Percentiles rank a stretch among this genome's conserved stretches.
Conservation (phyloP, 1,284 basidiomycete species). For the Ceratobasidium sp. region DNA sequence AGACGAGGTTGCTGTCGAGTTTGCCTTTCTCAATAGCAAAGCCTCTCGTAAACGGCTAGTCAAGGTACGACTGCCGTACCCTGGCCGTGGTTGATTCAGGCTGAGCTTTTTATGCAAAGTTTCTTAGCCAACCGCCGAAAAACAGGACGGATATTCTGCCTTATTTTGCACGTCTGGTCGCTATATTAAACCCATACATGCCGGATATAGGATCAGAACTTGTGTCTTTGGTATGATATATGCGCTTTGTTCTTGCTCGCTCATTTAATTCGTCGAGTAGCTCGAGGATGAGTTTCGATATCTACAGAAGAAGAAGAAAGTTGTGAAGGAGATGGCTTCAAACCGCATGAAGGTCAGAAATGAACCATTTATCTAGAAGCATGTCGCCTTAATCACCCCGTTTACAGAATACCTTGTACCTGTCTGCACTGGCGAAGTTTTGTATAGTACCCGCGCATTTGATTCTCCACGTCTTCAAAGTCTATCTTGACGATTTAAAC, state of each 20-base stretch:
- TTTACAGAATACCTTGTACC: slow-evolving; percentile 83
- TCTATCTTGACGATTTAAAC: slow-evolving; percentile 94
- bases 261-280: slow-evolving; percentile 57
- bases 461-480: slow-evolving; percentile 96
- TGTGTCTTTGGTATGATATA: slow-evolving; percentile 72
- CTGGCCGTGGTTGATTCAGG: neutral
- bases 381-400: slow-evolving; percentile 26
- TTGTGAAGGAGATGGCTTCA: slow-evolving; percentile 88
- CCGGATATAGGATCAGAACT: slow-evolving; percentile 89
- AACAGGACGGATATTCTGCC: slow-evolving; percentile 91
- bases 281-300: slow-evolving; percentile 97
- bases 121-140: slow-evolving; percentile 86
- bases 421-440: slow-evolving; percentile 96
- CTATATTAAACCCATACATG: slow-evolving; percentile 92
- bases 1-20: slow-evolving; percentile 95
- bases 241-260: neutral
- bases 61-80: slow-evolving; percentile 70
- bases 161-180: slow-evolving; percentile 91
- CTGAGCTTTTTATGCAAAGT: slow-evolving; percentile 60
- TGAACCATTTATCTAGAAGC: neutral
- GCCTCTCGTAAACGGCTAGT: slow-evolving; percentile 90
- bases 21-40: slow-evolving; percentile 96
- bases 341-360: slow-evolving; percentile 79
- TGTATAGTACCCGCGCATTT: slow-evolving; percentile 90
- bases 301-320: slow-evolving; percentile 92